These are phyloP conservation scores for Apiotrichum domesticum DNA, from an alignment of 1,284 basidiomycete genomes.

Conservation along the genomic window DNA sequence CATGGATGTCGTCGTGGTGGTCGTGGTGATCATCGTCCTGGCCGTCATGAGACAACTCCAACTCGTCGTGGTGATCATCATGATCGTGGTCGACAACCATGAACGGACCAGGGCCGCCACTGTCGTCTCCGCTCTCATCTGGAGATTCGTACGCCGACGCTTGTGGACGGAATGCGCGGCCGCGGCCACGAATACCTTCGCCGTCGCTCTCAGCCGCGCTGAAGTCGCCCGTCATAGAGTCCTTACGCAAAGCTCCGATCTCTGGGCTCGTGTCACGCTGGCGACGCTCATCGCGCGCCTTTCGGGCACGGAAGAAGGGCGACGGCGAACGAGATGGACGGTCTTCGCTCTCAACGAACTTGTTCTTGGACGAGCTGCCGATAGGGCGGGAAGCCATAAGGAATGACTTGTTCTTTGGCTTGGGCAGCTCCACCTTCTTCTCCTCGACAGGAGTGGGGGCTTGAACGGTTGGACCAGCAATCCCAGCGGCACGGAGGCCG, in stretches of 20 bases:
- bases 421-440: not conserved
- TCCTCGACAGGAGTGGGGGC: constrained; percentile 1
- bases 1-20: constrained; percentile 22
- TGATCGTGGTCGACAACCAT: not conserved
- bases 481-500: constrained; percentile 28
- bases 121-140: constrained; percentile 30
- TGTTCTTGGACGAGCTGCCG: not conserved
- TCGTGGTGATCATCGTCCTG: constrained; percentile 21
- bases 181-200: constrained; percentile 38
- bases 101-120: not conserved
- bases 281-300: constrained; percentile 35
- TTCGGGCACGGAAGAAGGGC: constrained; percentile 44
- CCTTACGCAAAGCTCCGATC: constrained; percentile 60
- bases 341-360: not conserved
- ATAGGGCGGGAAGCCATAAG: constrained; percentile 18
- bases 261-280: constrained; percentile 58
- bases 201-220: constrained; percentile 51
- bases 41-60: constrained; percentile 23
- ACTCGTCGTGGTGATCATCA: constrained; percentile 37
- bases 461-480: constrained; percentile 19
- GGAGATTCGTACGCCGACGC: constrained; percentile 41
- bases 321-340: constrained; percentile 30
- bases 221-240: constrained; percentile 56
- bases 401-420: not conserved
- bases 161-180: constrained; percentile 38